phyloP scores from a whole-genome alignment of 352 stramenopile species.

The Pythium aphanidermatum region DNA sequence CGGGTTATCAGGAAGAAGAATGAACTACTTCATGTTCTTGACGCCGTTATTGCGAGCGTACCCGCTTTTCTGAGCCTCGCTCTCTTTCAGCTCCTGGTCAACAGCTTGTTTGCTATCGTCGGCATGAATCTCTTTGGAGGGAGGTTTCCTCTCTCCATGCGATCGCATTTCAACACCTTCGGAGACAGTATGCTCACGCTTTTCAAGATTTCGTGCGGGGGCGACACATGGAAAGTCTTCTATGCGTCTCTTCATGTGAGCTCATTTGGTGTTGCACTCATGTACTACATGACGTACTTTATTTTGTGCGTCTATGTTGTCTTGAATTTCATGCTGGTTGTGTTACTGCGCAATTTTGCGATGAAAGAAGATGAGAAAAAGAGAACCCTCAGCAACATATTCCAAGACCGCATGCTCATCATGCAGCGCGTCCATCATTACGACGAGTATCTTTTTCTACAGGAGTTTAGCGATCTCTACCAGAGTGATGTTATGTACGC shows the following conservation, averaged over 20 bases:
- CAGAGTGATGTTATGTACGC: slow-evolving; percentile 74
- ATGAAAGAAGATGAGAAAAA: slow-evolving; percentile 83
- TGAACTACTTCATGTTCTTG: slow-evolving; percentile 59
- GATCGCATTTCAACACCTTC: slow-evolving; percentile 81
- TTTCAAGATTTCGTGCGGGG: slow-evolving; percentile 82
- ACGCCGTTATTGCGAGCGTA: slow-evolving; percentile 60
- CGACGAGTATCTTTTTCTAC: slow-evolving; percentile 69
- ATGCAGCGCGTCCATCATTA: slow-evolving; percentile 77
- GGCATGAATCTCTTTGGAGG: slow-evolving; percentile 81
- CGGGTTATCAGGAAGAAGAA: slow-evolving; percentile 73
- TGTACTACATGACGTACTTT: slow-evolving; percentile 74
- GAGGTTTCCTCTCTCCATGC: slow-evolving; percentile 62
- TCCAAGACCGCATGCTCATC: slow-evolving; percentile 72
- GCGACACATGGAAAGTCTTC: slow-evolving; percentile 78
- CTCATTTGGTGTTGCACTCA: slow-evolving; percentile 45
- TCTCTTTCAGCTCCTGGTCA: slow-evolving; percentile 55
- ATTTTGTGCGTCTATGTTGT: slow-evolving; percentile 64
- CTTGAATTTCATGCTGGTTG: slow-evolving; percentile 84
- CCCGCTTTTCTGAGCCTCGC: slow-evolving; percentile 63
- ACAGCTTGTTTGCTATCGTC: slow-evolving; percentile 76
- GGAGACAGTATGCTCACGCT: slow-evolving; percentile 77
- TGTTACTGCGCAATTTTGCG: slow-evolving; percentile 76
- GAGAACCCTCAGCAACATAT: slow-evolving; percentile 60
- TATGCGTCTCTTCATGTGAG: slow-evolving; percentile 55
- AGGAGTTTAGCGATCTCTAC: slow-evolving; percentile 73